Conservation (phyloP, 495 filamentous ascomycete genomes). For the Penicillium malachiteum region DNA sequence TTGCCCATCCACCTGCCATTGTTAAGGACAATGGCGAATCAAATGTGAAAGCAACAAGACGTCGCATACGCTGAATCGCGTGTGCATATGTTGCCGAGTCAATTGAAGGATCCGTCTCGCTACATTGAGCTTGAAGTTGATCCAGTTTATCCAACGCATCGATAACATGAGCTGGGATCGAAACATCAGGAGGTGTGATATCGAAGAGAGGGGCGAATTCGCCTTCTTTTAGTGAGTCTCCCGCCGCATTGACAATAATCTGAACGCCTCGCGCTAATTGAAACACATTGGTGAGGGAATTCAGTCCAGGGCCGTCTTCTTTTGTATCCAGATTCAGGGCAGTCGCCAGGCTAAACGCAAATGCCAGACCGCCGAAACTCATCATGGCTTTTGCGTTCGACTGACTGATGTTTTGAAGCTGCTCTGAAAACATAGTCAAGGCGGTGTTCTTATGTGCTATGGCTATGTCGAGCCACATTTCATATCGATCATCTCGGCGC, state of each 20-base stretch:
- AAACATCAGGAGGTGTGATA: neutral
- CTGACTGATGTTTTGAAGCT: constrained; percentile 9
- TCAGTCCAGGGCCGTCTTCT: constrained; percentile 17
- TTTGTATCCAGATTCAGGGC: constrained; percentile 10
- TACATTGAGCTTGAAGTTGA: constrained; percentile 10
- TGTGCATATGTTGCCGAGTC: constrained; percentile 7
- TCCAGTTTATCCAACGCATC: constrained; percentile 17
- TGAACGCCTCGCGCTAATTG: constrained; percentile 24
- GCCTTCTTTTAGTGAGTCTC: constrained; percentile 15
- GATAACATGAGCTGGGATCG: constrained; percentile 7
- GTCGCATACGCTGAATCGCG: constrained; percentile 8
- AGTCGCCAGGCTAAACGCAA: constrained; percentile 25
- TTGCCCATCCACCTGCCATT: constrained; percentile 23
- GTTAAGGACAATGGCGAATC: constrained; percentile 24
- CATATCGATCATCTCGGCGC: constrained; percentile 5
- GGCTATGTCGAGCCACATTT: constrained; percentile 22
- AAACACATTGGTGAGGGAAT: constrained; percentile 22
- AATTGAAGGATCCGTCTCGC: neutral
- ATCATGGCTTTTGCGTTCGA: constrained; percentile 25
- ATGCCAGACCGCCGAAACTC: constrained; percentile 20
- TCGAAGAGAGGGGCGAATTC: constrained; percentile 26
- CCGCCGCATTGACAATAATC: constrained; percentile 6
- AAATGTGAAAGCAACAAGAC: constrained; percentile 15
- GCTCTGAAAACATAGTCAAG: constrained; percentile 17
- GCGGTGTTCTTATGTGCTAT: constrained; percentile 27